Conservation (phyloP, 23 red algal species). For the Agarophyton chilense region DNA sequence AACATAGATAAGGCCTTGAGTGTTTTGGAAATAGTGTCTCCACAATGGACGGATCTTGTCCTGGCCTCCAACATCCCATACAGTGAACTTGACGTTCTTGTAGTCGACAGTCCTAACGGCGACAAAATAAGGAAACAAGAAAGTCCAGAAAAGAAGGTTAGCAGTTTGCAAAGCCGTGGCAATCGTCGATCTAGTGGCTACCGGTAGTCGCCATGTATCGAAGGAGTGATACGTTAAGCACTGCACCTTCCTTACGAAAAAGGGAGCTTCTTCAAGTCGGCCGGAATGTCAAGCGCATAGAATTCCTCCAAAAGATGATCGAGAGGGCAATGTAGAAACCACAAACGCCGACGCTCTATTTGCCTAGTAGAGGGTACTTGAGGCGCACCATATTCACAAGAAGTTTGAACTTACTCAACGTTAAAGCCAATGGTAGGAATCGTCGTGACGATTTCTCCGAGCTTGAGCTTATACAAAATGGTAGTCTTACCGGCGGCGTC, state of each 20-base stretch:
- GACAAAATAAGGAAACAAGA: neutral
- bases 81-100: constrained; percentile 97
- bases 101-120: constrained; percentile 91
- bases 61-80: constrained; percentile 99
- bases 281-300: no score
- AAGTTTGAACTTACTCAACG: constrained; percentile 71
- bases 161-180: neutral
- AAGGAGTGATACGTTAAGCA: neutral
- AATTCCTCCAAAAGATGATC: no score
- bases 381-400: neutral
- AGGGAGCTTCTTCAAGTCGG: no score
- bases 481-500: constrained; percentile 97
- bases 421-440: constrained; percentile 98
- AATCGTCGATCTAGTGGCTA: neutral
- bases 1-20: constrained; percentile 98
- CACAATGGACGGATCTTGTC: constrained; percentile 92
- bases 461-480: constrained; percentile 99
- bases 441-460: constrained; percentile 99
- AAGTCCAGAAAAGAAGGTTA: neutral
- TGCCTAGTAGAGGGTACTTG: neutral
- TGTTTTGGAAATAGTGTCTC: constrained; percentile 99
- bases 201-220: neutral
- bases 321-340: no score
- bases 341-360: neutral
- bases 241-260: no score